A percentile compares a stretch with the other conserved stretches of the same genome.
Evolutionary conservation across 2,329 filamentous ascomycete species (phyloP).

Genomic region (Sclerotinia sclerotiorum): DNA sequence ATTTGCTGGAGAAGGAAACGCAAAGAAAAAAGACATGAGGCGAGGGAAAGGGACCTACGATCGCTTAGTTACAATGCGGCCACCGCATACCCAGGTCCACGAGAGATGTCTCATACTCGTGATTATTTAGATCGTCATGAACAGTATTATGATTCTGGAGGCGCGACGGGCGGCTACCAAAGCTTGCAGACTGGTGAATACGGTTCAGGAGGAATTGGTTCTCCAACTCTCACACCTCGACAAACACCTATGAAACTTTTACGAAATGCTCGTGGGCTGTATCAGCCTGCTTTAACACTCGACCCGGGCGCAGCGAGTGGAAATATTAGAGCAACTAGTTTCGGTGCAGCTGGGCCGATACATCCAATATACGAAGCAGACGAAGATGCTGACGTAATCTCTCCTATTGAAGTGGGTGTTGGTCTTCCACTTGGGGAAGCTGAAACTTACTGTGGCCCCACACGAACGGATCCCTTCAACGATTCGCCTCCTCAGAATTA

Average conservation of each 20-base stretch:
- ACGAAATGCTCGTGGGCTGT: slow-evolving; percentile 40
- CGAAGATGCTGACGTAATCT: slow-evolving; percentile 42
- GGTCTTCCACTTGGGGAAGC: slow-evolving; percentile 27
- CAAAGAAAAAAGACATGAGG: slow-evolving; percentile 41
- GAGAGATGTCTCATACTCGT: slow-evolving; percentile 30
- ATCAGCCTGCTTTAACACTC: slow-evolving; percentile 46
- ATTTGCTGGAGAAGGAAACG: slow-evolving; percentile 45
- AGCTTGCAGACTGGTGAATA: slow-evolving; percentile 33
- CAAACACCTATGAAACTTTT: slow-evolving; percentile 43
- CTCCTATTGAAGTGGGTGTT: slow-evolving; percentile 30
- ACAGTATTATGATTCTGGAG: slow-evolving; percentile 36
- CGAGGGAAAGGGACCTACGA: slow-evolving; percentile 55
- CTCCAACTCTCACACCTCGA: slow-evolving; percentile 27
- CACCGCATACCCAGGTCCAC: slow-evolving; percentile 28
- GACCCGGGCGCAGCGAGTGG: slow-evolving; percentile 38
- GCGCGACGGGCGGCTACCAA: slow-evolving; percentile 33
- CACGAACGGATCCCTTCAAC: slow-evolving; percentile 38
- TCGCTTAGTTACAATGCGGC: slow-evolving; percentile 47
- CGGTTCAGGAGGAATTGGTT: slow-evolving; percentile 26
- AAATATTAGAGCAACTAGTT: slow-evolving; percentile 47
- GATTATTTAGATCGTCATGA: slow-evolving; percentile 25
- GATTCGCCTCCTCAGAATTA: slow-evolving; percentile 29
- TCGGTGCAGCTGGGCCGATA: slow-evolving; percentile 53
- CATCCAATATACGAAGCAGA: slow-evolving; percentile 66
- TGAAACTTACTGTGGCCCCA: slow-evolving; percentile 19